A percentile compares a stretch with the other conserved stretches of the same genome.
Conservation (phyloP, 352 stramenopile genomes). For the Phytophthora sojae region DNA sequence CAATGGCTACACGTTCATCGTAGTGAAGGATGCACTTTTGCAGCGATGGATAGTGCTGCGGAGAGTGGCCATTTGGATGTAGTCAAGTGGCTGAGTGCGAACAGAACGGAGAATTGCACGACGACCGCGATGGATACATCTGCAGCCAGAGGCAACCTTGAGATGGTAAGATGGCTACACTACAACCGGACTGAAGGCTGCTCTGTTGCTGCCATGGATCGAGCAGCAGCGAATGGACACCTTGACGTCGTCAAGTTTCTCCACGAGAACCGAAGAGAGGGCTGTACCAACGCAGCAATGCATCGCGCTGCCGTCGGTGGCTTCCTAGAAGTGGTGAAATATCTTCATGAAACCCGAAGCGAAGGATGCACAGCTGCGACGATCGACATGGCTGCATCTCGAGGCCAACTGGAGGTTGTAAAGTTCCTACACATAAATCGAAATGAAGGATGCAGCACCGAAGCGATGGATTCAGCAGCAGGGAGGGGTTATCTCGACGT, state of each 20-base stretch:
- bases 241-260: slow-evolving; percentile 16
- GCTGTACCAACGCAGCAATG: slow-evolving; percentile 15
- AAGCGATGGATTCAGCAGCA: slow-evolving; percentile 17
- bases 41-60: slow-evolving; percentile 13
- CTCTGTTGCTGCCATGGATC: slow-evolving; percentile 14
- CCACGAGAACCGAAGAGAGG: slow-evolving; percentile 14
- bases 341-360: slow-evolving; percentile 11
- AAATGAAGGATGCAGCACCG: slow-evolving; percentile 13
- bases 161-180: slow-evolving; percentile 25
- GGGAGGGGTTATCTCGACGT: slow-evolving; percentile 13
- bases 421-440: slow-evolving; percentile 13
- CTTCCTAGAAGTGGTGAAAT: slow-evolving; percentile 15
- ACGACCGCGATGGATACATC: slow-evolving; percentile 20
- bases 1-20: slow-evolving; percentile 22
- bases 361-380: slow-evolving; percentile 7
- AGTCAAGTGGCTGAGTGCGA: slow-evolving; percentile 11
- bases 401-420: slow-evolving; percentile 1
- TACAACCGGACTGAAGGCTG: slow-evolving; percentile 15
- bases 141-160: slow-evolving; percentile 12
- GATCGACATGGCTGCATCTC: slow-evolving; percentile 7
- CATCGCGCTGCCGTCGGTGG: slow-evolving; percentile 12
- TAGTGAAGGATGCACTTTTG: slow-evolving; percentile 19
- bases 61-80: slow-evolving; percentile 11
- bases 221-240: slow-evolving; percentile 16
- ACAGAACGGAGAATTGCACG: slow-evolving; percentile 11